Evolutionary conservation across 2,329 filamentous ascomycete species (phyloP).

Genomic region (Septoria linicola): DNA sequence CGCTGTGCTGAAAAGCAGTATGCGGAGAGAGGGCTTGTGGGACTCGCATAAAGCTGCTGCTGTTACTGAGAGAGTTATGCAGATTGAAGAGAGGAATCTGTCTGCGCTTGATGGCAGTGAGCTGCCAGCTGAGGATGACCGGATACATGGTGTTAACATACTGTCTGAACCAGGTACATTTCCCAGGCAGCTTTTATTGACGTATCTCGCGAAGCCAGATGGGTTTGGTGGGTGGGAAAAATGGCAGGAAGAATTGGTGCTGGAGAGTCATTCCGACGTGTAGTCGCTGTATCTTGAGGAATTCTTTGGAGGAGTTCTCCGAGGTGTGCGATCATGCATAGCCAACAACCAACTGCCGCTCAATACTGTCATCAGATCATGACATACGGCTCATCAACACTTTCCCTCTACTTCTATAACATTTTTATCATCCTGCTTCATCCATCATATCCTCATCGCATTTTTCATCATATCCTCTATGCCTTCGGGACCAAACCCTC

Average conservation of each 20-base stretch:
- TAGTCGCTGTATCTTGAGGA: neutral
- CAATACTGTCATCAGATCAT: too few relatives aligned
- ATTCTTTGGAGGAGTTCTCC: too few relatives aligned
- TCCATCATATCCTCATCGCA: neutral
- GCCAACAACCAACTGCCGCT: too few relatives aligned
- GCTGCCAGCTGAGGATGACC: neutral
- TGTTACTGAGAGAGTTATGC: neutral
- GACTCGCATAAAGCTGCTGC: conserved; percentile 2
- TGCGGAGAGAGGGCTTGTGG: conserved; percentile 3
- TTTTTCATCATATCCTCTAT: neutral
- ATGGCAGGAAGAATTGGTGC: neutral
- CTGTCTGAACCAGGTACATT: neutral
- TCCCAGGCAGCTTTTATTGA: neutral
- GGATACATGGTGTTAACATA: neutral
- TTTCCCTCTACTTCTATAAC: neutral
- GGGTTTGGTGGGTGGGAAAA: neutral
- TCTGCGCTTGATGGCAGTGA: neutral
- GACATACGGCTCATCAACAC: too few relatives aligned
- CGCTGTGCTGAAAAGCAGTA: neutral
- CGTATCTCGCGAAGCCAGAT: neutral
- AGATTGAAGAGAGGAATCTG: neutral
- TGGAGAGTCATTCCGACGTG: neutral
- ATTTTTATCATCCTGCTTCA: neutral
- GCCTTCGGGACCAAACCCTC: conserved; percentile 50
- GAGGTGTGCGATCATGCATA: too few relatives aligned